A percentile compares a stretch with the other conserved stretches of the same genome.
Conservation (phyloP, 2,329 filamentous ascomycete species). For the Drechslerella coelobrocha region DNA sequence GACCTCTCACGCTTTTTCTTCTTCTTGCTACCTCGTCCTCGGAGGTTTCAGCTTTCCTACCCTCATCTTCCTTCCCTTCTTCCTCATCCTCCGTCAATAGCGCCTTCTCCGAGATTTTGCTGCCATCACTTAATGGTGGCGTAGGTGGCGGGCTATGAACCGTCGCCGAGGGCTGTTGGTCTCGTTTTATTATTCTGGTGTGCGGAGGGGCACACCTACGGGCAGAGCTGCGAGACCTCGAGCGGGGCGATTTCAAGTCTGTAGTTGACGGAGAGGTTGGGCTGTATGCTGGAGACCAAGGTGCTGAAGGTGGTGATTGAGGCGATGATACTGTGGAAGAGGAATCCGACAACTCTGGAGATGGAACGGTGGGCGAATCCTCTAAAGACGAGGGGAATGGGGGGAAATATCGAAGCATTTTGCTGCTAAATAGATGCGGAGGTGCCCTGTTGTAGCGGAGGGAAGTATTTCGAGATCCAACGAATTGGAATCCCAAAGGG, state of each 20-base stretch:
- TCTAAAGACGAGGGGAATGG: conserved; percentile 42
- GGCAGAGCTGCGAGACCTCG: conserved; percentile 39
- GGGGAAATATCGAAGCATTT: conserved; percentile 42
- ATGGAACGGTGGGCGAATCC: conserved; percentile 27
- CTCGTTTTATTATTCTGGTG: conserved; percentile 42
- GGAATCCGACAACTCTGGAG: conserved; percentile 12
- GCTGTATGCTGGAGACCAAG: conserved; percentile 8
- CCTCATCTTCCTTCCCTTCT: not conserved
- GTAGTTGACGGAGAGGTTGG: conserved; percentile 20
- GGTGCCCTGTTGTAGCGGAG: not conserved
- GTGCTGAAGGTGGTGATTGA: conserved; percentile 16
- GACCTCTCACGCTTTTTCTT: conserved; percentile 29
- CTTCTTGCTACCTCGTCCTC: conserved; percentile 16
- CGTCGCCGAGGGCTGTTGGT: conserved; percentile 12
- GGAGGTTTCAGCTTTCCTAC: not conserved
- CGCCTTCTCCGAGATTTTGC: not conserved
- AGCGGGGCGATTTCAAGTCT: conserved; percentile 15
- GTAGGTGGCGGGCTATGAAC: conserved; percentile 31
- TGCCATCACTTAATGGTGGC: conserved; percentile 17
- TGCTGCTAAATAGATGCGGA: not conserved
- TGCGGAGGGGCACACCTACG: conserved; percentile 38
- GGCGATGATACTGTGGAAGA: conserved; percentile 26
- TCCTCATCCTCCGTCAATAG: not conserved
- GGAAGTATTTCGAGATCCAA: not conserved
- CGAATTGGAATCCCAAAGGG: not conserved